phyloP scores from a whole-genome alignment of 441 rosid genomes.

The Aleurites moluccanus region DNA sequence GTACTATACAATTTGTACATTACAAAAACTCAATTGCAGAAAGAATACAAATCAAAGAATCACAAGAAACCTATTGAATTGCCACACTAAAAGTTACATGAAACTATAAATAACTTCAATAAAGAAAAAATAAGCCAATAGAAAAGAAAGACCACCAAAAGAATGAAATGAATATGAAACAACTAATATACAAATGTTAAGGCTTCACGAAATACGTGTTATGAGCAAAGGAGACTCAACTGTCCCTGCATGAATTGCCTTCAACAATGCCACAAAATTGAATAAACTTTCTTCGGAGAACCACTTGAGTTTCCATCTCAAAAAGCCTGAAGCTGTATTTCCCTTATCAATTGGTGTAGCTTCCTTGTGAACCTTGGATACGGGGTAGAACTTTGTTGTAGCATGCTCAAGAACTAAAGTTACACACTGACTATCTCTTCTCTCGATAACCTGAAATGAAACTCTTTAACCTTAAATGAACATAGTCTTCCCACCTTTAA shows the following conservation, averaged over 20 bases:
- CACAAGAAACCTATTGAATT: slow-evolving; percentile 23
- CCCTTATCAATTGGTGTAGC: slow-evolving; percentile 16
- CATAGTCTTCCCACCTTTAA: neutral
- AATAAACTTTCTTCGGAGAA: slow-evolving; percentile 45
- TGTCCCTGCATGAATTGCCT: slow-evolving; percentile 61
- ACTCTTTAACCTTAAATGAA: slow-evolving; percentile 6
- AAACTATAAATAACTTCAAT: neutral
- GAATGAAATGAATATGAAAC: slow-evolving; percentile 49
- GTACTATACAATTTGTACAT: slow-evolving; percentile 46
- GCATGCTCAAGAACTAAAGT: slow-evolving; percentile 36
- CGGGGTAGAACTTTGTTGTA: slow-evolving; percentile 27
- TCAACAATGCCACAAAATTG: slow-evolving; percentile 69
- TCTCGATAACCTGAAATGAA: slow-evolving; percentile 54
- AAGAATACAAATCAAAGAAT: slow-evolving; percentile 46
- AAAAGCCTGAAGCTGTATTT: slow-evolving; percentile 22
- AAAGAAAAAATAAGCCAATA: neutral
- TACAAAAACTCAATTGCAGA: slow-evolving; percentile 16
- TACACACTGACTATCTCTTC: slow-evolving; percentile 32
- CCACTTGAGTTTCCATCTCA: slow-evolving; percentile 72
- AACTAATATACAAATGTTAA: slow-evolving; percentile 1
- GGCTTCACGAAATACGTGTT: slow-evolving; percentile 35
- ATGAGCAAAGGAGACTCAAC: slow-evolving; percentile 44
- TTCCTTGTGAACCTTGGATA: slow-evolving; percentile 25
- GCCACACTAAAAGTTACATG: slow-evolving; percentile 19
- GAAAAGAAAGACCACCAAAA: slow-evolving; percentile 22